Base-by-base conservation (phyloP, 768 basidiomycete species). In the Sistotremastrum niveocremeum region DNA sequence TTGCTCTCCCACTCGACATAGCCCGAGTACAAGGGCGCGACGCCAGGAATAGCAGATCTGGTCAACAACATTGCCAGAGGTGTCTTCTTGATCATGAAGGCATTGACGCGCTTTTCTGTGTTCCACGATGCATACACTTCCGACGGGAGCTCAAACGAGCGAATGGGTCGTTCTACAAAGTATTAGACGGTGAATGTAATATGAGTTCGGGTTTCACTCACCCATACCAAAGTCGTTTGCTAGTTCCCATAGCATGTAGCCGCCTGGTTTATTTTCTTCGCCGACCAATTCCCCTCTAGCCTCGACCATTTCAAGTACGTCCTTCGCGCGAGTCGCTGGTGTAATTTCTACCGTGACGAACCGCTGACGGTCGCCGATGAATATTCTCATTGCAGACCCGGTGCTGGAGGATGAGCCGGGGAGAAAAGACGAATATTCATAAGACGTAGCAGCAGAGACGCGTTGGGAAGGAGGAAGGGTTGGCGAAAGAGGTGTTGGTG, bases 171-270 rank as follows among this genome's bases (percentile, higher is more conserved):
- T 62, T 99, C 94, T 91, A 57, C 9, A 53, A 44, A 48, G 49
- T 36, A 50, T 49, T 43, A 20, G 49, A 56, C 46, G 49, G 37
- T 44, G 37, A 29, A 32, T 48, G n/a, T n/a, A 32, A 33, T 3
- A 39, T 34, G 41, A 39, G 34, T 20, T 34, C 28, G 4, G 28
- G 7, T 8, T 5, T 10, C 10, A 61, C 76, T 47, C 57, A 93
- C 91, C 91, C 79, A 93, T 84, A 48, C 90, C 91, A 57, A 91
- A 83, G 56, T 91, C 86, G 51, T 87, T 83, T 34, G 85, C 85
- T 31, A 93, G 62, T 64, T 98, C 94, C 60, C 76, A 93, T 31
- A 98, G 60, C 73, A 91, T 89, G 86, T 88, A 95, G 5, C 76
- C 79, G 4, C 71, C 78, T n/a, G 62, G 67, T 1, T 74, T 75